Conservation (phyloP, 257 asterid species). For the Solanum verrucosum region DNA sequence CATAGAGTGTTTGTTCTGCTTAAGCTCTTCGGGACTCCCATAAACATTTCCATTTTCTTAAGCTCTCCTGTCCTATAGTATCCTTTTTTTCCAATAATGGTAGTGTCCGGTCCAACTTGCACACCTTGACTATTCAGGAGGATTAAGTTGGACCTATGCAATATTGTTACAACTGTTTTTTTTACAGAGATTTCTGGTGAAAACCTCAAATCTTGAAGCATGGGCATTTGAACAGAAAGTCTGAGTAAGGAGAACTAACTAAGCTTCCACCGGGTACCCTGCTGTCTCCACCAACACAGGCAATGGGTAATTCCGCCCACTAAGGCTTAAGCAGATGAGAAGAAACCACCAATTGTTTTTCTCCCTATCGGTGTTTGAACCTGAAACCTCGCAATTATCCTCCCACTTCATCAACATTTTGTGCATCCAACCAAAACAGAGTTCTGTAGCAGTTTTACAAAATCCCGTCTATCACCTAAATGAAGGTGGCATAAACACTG, state of each 20-base stretch:
- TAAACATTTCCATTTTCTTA: not conserved
- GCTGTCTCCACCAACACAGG: not conserved
- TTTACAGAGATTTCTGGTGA: not conserved
- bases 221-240: not conserved
- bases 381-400: not conserved
- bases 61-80: not conserved
- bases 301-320: not conserved
- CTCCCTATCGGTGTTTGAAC: not conserved
- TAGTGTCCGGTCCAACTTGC: not conserved
- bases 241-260: not conserved
- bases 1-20: not conserved
- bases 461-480: not conserved
- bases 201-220: not conserved
- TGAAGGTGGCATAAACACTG: not conserved
- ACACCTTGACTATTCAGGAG: not conserved
- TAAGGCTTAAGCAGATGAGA: not conserved
- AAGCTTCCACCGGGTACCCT: not conserved
- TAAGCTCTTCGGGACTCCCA: not conserved
- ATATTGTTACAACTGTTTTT: slow-evolving; percentile 38
- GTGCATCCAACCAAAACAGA: not conserved
- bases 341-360: not conserved
- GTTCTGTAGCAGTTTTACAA: not conserved
- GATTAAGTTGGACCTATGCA: slow-evolving; percentile 15
- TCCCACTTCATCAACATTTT: not conserved
- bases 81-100: not conserved